Base-by-base conservation (phyloP, 225 moss, liverwort and hornwort genomes). In the Bryum argenteum region DNA sequence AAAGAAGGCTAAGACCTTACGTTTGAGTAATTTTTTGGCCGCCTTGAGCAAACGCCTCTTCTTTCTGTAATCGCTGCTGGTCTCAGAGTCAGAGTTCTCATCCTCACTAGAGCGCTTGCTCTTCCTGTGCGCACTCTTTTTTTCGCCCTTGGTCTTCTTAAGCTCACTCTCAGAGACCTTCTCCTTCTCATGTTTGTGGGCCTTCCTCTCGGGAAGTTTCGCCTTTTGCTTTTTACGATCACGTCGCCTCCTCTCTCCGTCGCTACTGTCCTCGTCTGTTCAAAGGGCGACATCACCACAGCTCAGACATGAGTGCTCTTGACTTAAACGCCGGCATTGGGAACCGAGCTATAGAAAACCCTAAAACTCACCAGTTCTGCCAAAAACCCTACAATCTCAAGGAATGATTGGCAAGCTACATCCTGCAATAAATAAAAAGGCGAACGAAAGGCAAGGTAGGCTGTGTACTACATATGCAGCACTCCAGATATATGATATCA, bases 1-100 rank as follows among this genome's bases (percentile, higher is more conserved):
- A 50, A 48, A 43, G 17, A 9, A 65, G 42, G 50, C 50, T 23
- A 48, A 24, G 6, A 11, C 67, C 82, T 72, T 44, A 91, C 85
- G 81, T 79, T 80, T 89, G 54, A 86, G 72, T 65, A 89, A 41
- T 38, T 79, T 90, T 54, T 91, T 90, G 54, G 90, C 95, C 75
- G 85, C 88, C 80, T 91, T 91, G 61, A 82, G 48, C 65, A 86
- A 77, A 61, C 84, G 87, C 51, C 82, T 90, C 75, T 87, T 91
- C 59, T 85, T 93, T 39, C 74, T 77, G 51, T 72, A 67, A 45
- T 91, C 88, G 28, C 71, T 80, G 48, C 81, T 73, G 24, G 78
- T 59, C 41, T 80, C 77, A 17, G 83, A 87, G 62, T 92, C 90
- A 21, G 81, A 79, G 24, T 82, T 63, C 44, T 78, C 70, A 61